Evolutionary conservation across 805 yeast genomes (phyloP).

Genomic region (Myxozyma melibiosi): DNA sequence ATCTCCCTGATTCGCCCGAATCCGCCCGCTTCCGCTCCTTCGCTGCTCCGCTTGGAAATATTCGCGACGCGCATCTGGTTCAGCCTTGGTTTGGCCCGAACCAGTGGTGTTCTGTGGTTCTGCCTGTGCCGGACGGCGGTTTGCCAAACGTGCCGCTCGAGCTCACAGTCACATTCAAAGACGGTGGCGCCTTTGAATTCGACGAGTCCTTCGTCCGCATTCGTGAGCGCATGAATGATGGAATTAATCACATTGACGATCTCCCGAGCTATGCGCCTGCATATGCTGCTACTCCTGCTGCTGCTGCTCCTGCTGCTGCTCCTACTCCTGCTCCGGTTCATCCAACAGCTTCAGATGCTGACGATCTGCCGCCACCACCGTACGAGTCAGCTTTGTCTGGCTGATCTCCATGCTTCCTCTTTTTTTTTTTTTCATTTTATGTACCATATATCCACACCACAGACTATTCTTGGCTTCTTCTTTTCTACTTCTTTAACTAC

Average conservation of each 20-base stretch:
- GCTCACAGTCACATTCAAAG: slow-evolving; percentile 34
- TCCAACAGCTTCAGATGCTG: neutral
- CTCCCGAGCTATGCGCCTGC: slow-evolving; percentile 30
- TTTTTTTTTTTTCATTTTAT: neutral
- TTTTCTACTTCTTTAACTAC: neutral
- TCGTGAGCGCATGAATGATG: slow-evolving; percentile 34
- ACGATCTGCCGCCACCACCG: slow-evolving; percentile 4
- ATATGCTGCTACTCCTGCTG: neutral
- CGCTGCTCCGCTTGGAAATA: slow-evolving; percentile 29
- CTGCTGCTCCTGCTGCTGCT: neutral
- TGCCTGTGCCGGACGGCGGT: slow-evolving; percentile 37
- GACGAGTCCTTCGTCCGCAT: slow-evolving; percentile 33
- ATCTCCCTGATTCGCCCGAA: slow-evolving; percentile 27
- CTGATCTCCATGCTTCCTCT: too few species aligned
- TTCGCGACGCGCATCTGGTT: slow-evolving; percentile 34
- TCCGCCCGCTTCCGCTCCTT: slow-evolving; percentile 28
- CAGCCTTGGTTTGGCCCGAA: slow-evolving; percentile 39
- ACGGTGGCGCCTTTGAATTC: slow-evolving; percentile 38
- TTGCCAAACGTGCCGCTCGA: slow-evolving; percentile 28
- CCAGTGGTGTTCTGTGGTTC: slow-evolving; percentile 31
- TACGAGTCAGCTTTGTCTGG: slow-evolving; percentile 2
- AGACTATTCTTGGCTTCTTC: neutral
- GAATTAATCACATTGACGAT: slow-evolving; percentile 35
- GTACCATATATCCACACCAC: neutral
- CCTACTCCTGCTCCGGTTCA: neutral